Base-by-base conservation (phyloP, 2,329 filamentous ascomycete species). In the Colletotrichum kahawae region DNA sequence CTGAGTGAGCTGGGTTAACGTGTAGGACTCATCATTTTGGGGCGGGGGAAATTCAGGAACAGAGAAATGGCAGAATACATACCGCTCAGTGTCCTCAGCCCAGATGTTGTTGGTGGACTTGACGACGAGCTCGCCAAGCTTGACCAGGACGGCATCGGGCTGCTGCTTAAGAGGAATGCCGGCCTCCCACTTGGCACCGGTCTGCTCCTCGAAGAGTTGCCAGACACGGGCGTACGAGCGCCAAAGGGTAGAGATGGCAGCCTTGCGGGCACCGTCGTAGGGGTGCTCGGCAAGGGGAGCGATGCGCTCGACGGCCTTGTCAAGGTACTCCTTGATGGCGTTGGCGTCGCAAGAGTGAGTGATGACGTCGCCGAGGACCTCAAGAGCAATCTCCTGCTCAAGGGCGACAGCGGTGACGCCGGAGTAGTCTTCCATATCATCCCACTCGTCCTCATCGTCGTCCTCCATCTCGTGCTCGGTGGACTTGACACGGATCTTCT, bases 1-100 rank as follows among this genome's bases (percentile, higher is more conserved):
- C 94, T 95, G 95, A 98, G 96, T 98, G 96, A 98, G 96, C 96
- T 98, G 96, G 95, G 96, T 96, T 96, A 96, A 96, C 95, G 95
- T 92, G 92, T 88, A 86, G 88, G 91, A 89, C 87, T 98, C 95
- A 98, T 98, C 95, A 95, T 93, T 81, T 86, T 18, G 82, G 83
- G 82, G 75, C 70, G 56, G 38, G 54, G 71, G 74, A 77, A 71
- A 14, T 77, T 74, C 77, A 12, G 29, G 71, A 67, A 38, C 24
- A 4, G 69, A 18, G 43, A 21, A 33, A 59, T 31, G 14, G 78
- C 29, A 14, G n/a, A 24, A n/a, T 34, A 95, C 96, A 83, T 94
- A 98, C 96, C 95, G 92, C 85, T 99, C 97, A 82, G 93, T 92
- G 85, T 99, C 97, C 79, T 98, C 95, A 77, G 93, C 89, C 95